A percentile compares a stretch with the other conserved stretches of the same genome.
Conservation (phyloP, 2,329 filamentous ascomycete species). For the Colletotrichum limetticola region DNA sequence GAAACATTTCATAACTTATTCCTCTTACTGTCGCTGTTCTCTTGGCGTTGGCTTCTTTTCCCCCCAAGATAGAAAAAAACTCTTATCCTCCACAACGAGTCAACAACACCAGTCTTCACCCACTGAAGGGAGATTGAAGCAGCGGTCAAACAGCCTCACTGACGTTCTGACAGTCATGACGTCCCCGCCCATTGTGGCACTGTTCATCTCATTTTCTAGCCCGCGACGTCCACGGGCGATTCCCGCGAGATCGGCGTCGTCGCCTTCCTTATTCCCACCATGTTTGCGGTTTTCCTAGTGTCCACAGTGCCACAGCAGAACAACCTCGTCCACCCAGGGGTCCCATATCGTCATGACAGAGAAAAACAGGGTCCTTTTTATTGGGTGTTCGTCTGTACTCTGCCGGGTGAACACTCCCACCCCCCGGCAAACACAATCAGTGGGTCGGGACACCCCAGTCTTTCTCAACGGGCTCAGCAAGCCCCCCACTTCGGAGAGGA, state of each 20-base stretch:
- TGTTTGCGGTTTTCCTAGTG: background rate
- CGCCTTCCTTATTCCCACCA: background rate
- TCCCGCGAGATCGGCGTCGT: background rate
- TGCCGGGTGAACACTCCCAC: background rate
- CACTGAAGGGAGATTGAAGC: background rate
- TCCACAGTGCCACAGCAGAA: background rate
- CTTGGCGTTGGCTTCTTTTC: background rate
- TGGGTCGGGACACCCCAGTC: background rate
- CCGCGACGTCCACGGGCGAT: background rate
- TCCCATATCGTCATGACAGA: background rate
- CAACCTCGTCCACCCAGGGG: background rate
- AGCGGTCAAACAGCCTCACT: slow-evolving; percentile 6
- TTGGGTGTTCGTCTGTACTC: background rate
- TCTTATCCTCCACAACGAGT: background rate
- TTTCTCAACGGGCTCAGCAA: background rate
- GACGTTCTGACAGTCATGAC: background rate
- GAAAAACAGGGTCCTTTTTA: background rate
- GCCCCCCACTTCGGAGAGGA: background rate
- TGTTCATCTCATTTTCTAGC: background rate
- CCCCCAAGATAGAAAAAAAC: background rate
- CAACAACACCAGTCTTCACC: background rate
- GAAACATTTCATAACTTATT: background rate
- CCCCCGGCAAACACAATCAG: background rate
- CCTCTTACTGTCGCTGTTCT: background rate
- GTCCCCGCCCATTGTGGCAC: slow-evolving; percentile 9